A percentile compares a stretch with the other conserved stretches of the same genome.
Evolutionary conservation across 2,329 filamentous ascomycete species (phyloP).

Genomic region (Ramichloridium luteum): DNA sequence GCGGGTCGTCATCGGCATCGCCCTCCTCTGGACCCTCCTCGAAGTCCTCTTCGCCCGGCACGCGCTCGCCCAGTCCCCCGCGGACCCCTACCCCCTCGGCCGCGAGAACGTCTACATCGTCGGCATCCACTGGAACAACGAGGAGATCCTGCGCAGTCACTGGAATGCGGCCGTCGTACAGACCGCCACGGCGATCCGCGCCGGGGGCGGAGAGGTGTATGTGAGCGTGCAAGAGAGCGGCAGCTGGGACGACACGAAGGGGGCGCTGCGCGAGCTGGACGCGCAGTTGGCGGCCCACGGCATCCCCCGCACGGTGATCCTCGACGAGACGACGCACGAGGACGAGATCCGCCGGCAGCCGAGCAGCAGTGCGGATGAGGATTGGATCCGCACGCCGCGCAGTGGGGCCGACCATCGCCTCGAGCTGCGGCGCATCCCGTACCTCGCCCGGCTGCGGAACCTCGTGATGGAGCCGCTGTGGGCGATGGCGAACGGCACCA

Average conservation of each 20-base stretch:
- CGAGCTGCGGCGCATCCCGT: constrained; percentile 56
- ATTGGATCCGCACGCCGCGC: constrained; percentile 52
- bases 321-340: constrained; percentile 47
- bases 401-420: too few relatives aligned
- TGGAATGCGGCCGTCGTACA: constrained; percentile 52
- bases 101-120: constrained; percentile 49
- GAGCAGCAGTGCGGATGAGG: constrained; percentile 36
- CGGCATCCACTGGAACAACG: constrained; percentile 58
- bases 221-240: constrained; percentile 58
- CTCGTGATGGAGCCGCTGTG: constrained; percentile 47
- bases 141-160: constrained; percentile 44
- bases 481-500: constrained; percentile 31
- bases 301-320: constrained; percentile 43
- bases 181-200: constrained; percentile 40
- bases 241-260: constrained; percentile 57
- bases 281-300: constrained; percentile 38
- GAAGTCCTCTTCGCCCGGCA: constrained; percentile 13
- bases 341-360: constrained; percentile 41
- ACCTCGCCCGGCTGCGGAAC: constrained; percentile 54
- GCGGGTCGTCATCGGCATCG: constrained; percentile 6
- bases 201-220: constrained; percentile 51
- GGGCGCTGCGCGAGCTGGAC: constrained; percentile 46
- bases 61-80: constrained; percentile 9
- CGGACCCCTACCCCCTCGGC: constrained; percentile 9
- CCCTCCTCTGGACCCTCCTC: constrained; percentile 13